phyloP scores from a whole-genome alignment of 805 yeast genomes.

The Wickerhamomyces chambardii region DNA sequence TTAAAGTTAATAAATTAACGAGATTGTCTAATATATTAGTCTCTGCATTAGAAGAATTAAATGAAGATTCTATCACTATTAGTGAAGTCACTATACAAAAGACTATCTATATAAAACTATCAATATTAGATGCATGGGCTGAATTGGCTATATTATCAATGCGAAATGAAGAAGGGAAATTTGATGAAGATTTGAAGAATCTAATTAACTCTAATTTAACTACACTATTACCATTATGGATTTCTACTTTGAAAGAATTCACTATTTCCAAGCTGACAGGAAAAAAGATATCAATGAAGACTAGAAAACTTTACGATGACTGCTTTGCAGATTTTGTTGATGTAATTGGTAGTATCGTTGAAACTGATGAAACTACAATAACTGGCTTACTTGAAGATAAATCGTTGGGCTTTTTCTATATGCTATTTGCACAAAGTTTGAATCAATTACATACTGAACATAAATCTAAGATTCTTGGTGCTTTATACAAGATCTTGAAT shows the following conservation, averaged over 20 bases:
- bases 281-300: constrained; percentile 17
- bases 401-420: constrained; percentile 59
- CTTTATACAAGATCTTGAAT: constrained; percentile 47
- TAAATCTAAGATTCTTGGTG: constrained; percentile 30
- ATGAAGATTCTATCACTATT: constrained; percentile 30
- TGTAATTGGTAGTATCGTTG: constrained; percentile 61
- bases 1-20: constrained; percentile 35
- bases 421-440: constrained; percentile 76
- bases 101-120: constrained; percentile 39
- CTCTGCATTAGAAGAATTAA: constrained; percentile 51
- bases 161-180: constrained; percentile 12
- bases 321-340: constrained; percentile 76
- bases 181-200: constrained; percentile 34
- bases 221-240: constrained; percentile 71
- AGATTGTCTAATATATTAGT: constrained; percentile 59
- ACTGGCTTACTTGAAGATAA: constrained; percentile 45
- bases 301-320: constrained; percentile 38
- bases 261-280: constrained; percentile 54
- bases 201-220: constrained; percentile 49
- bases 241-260: constrained; percentile 62
- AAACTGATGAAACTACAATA: constrained; percentile 36
- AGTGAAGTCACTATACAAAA: constrained; percentile 46
- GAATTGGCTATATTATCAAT: constrained; percentile 31
- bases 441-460: constrained; percentile 15
- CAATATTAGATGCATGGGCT: constrained; percentile 72